Conservation (phyloP, 1,139 yeast genomes). For the Yamadazyma sp. region DNA sequence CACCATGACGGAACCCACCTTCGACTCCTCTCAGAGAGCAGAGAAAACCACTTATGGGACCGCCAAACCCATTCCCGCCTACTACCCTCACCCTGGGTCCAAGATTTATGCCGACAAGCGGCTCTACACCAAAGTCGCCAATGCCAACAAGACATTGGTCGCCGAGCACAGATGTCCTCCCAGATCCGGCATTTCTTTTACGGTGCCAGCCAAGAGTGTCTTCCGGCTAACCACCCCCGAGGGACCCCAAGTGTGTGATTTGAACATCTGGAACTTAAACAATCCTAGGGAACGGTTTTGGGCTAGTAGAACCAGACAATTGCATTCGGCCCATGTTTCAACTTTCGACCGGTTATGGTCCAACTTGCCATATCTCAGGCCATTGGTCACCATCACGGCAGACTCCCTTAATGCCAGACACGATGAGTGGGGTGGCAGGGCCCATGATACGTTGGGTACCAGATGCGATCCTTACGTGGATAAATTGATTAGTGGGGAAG, state of each 20-base stretch:
- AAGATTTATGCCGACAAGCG: slow-evolving; percentile 50
- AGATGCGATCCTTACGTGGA: slow-evolving; percentile 72
- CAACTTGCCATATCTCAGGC: slow-evolving; percentile 60
- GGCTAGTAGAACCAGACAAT: slow-evolving; percentile 69
- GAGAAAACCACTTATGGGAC: slow-evolving; percentile 39
- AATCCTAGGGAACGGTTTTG: slow-evolving; percentile 66
- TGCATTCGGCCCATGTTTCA: slow-evolving; percentile 66
- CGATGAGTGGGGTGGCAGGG: slow-evolving; percentile 66
- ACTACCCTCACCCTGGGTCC: slow-evolving; percentile 56
- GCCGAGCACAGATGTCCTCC: slow-evolving; percentile 46
- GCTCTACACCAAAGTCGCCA: slow-evolving; percentile 46
- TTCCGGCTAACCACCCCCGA: slow-evolving; percentile 64
- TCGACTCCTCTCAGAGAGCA: slow-evolving; percentile 39
- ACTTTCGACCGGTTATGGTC: slow-evolving; percentile 67
- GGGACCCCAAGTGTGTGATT: slow-evolving; percentile 71
- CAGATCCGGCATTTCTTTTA: slow-evolving; percentile 60
- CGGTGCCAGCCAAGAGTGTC: slow-evolving; percentile 57
- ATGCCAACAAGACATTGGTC: slow-evolving; percentile 37
- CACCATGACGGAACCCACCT: slow-evolving; percentile 6
- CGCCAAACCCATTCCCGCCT: slow-evolving; percentile 57
- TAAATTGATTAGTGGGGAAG: slow-evolving; percentile 60
- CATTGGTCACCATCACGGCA: slow-evolving; percentile 61
- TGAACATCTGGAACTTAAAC: slow-evolving; percentile 61
- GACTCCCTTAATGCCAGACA: slow-evolving; percentile 57
- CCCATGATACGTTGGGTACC: slow-evolving; percentile 67